A percentile compares a stretch with the other conserved stretches of the same genome.
Conservation (phyloP, 2,329 filamentous ascomycete genomes). For the Aureobasidium melanogenum region DNA sequence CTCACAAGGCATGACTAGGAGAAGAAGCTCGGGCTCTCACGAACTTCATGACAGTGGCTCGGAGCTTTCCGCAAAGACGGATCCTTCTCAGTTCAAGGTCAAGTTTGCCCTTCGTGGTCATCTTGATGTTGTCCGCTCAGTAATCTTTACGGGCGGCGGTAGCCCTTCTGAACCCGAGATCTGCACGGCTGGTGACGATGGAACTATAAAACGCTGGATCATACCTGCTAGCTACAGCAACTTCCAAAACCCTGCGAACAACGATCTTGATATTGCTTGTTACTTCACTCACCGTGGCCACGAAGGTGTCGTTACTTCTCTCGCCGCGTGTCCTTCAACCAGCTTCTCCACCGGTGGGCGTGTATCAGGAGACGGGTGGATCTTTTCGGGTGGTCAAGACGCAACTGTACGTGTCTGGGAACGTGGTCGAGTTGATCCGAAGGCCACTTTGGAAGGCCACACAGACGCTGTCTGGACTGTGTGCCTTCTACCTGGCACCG, state of each 20-base stretch:
- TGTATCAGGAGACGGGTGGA: constrained; percentile 89
- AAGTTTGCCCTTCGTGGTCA: constrained; percentile 87
- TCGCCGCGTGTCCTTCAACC: constrained; percentile 80
- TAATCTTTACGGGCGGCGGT: constrained; percentile 94
- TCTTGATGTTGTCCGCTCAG: constrained; percentile 83
- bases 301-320: constrained; percentile 75
- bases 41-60: constrained; percentile 48
- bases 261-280: constrained; percentile 81
- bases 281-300: constrained; percentile 96
- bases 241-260: constrained; percentile 47
- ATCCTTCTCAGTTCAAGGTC: constrained; percentile 78
- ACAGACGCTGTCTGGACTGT: constrained; percentile 95
- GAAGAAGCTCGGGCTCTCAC: constrained; percentile 53
- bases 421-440: constrained; percentile 84
- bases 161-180: constrained; percentile 94
- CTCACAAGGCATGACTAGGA: constrained; percentile 50
- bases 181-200: constrained; percentile 91
- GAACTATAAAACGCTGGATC: constrained; percentile 93
- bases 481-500: constrained; percentile 78
- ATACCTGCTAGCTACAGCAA: constrained; percentile 72
- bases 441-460: constrained; percentile 87
- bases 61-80: constrained; percentile 43
- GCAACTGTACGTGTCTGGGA: constrained; percentile 93
- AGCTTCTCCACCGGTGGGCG: constrained; percentile 85
- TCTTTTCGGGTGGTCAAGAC: constrained; percentile 95